A percentile compares a stretch with the other conserved stretches of the same genome.
phyloP scores from a whole-genome alignment of 1,284 basidiomycete genomes.

The Pterulicium gracile region DNA sequence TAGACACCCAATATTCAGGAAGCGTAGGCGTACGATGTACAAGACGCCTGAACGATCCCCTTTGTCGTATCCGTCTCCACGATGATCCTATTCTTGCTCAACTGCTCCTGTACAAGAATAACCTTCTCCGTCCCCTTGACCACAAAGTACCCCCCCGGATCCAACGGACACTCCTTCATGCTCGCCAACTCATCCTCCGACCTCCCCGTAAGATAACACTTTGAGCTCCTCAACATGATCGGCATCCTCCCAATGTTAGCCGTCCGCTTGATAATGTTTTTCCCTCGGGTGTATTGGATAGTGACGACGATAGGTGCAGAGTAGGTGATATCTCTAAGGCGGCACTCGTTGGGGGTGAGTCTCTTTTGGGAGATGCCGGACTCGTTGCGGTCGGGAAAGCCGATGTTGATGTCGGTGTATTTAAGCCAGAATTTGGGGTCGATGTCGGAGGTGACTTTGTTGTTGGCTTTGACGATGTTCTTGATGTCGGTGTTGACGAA shows the following conservation, averaged over 20 bases:
- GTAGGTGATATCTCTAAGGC: slow-evolving; percentile 94
- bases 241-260: slow-evolving; percentile 90
- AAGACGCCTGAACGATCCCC: slow-evolving; percentile 90
- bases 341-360: slow-evolving; percentile 96
- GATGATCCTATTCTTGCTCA: slow-evolving; percentile 99
- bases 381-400: slow-evolving; percentile 85
- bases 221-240: slow-evolving; percentile 95
- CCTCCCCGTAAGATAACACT: slow-evolving; percentile 80
- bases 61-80: slow-evolving; percentile 92
- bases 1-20: slow-evolving; percentile 2
- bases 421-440: slow-evolving; percentile 97
- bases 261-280: slow-evolving; percentile 79
- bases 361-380: slow-evolving; percentile 69
- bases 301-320: slow-evolving; percentile 91
- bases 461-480: slow-evolving; percentile 92
- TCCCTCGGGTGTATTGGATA: slow-evolving; percentile 92
- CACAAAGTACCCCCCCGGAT: slow-evolving; percentile 98
- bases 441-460: slow-evolving; percentile 90
- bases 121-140: slow-evolving; percentile 99
- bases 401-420: slow-evolving; percentile 92
- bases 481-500: slow-evolving; percentile 97
- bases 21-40: slow-evolving; percentile 72
- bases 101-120: slow-evolving; percentile 96
- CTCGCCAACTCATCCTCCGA: slow-evolving; percentile 76
- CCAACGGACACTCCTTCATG: slow-evolving; percentile 95